Base-by-base conservation (phyloP, 805 yeast genomes). In the Saccharomycopsis fermentans region DNA sequence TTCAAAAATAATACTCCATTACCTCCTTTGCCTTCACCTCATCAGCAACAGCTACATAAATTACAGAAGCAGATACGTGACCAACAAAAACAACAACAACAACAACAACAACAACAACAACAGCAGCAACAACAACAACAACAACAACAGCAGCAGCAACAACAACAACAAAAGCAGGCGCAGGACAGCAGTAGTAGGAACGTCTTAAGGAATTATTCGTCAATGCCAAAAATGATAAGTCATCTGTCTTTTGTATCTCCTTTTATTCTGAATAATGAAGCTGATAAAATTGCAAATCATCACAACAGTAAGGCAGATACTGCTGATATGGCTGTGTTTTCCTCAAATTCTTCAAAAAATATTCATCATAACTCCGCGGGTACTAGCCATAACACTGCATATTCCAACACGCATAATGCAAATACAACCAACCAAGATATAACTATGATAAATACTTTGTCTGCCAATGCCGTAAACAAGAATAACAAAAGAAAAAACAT, bases 71-170 rank as follows among this genome's bases (percentile, higher is more conserved):
- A 35, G 37, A 48, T 35, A 29, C 59, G n/a, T 24, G 51, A 55
- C 14, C 63, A 58, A 35, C 64, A 59, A 51, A 55, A 58, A 6
- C 56, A 56, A 36, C 57, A 56, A 19, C 59, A 37, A 16, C 62
- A 62, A n/a, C 32, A 27, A 8, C 32, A 27, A 8, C 32, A 27
- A 54, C 59, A 36, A 29, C 29, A 43, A n/a, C 57, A 32, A 14
- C 60, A 57, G 52, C 54, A 48, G 26, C 47, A 21, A 16, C 47
- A 29, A 34, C 58, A 51, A 27, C 69, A 52, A 36, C 47, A 54
- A 37, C 58, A 69, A 2, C 69, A 67, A 37, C 68, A 65, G 54
- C 67, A 66, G 54, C 60, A 57, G 52, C 54, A 48, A 17, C 47
- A 21, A 16, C 47, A 29, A 34, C 58, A 51, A 27, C 69, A 52